Evolutionary conservation across 768 basidiomycete genomes (phyloP).

Genomic region (Lactarius hatsudake): DNA sequence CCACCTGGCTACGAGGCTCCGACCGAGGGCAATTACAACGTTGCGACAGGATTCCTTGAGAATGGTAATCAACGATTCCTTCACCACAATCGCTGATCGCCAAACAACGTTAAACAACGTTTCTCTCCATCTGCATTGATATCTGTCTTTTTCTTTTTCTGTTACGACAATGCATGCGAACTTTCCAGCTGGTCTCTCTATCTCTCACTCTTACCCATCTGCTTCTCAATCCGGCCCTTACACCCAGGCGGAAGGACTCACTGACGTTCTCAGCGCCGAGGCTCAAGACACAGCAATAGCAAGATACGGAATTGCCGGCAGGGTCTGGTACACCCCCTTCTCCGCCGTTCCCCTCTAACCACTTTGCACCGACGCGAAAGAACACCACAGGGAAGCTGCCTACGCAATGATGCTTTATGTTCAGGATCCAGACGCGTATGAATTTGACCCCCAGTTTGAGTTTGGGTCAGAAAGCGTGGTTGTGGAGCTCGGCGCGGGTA

Average conservation of each 20-base stretch:
- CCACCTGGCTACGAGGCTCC: slow-evolving; percentile 51
- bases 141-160: background rate
- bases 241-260: background rate
- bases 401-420: slow-evolving; percentile 60
- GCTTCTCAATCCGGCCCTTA: background rate
- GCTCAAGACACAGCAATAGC: slow-evolving; percentile 60
- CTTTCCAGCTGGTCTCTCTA: slow-evolving; percentile 17
- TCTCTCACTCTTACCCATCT: slow-evolving; percentile 15
- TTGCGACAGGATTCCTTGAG: slow-evolving; percentile 49
- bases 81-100: background rate
- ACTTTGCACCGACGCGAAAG: slow-evolving; percentile 36
- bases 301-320: slow-evolving; percentile 77
- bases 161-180: slow-evolving; percentile 16
- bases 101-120: slow-evolving; percentile 12
- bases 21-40: slow-evolving; percentile 47
- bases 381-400: slow-evolving; percentile 66
- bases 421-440: slow-evolving; percentile 34
- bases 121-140: background rate
- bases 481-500: slow-evolving; percentile 81
- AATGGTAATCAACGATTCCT: slow-evolving; percentile 52
- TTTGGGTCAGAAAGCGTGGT: slow-evolving; percentile 42
- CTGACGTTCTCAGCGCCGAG: slow-evolving; percentile 32
- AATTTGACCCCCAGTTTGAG: slow-evolving; percentile 54
- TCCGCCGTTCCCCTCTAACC: slow-evolving; percentile 34
- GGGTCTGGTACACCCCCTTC: slow-evolving; percentile 60